Conservation (phyloP, 805 yeast genomes). For the Myxozyma kluyveri region DNA sequence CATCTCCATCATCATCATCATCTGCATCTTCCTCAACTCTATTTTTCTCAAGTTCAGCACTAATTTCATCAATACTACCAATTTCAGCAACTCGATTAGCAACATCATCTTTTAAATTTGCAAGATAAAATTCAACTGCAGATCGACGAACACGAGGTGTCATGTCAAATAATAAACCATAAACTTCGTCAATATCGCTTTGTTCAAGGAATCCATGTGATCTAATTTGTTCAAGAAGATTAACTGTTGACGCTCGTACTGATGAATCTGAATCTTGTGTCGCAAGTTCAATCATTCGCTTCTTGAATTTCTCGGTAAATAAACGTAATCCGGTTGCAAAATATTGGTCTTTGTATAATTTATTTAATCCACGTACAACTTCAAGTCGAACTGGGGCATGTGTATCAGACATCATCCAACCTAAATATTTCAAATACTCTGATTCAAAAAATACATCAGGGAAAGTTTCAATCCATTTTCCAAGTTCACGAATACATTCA, state of each 20-base stretch:
- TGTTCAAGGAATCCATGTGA: conserved; percentile 64
- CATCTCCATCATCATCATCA: conserved; percentile 5
- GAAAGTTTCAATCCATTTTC: conserved; percentile 66
- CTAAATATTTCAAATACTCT: conserved; percentile 69
- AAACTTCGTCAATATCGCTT: conserved; percentile 48
- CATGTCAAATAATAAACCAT: conserved; percentile 43
- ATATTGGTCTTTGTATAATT: conserved; percentile 46
- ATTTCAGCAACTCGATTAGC: conserved; percentile 23
- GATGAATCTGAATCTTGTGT: conserved; percentile 53
- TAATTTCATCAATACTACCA: conserved; percentile 14
- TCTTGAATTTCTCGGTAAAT: conserved; percentile 71
- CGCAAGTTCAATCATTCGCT: conserved; percentile 63
- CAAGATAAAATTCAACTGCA: conserved; percentile 51
- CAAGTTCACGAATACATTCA: conserved; percentile 61
- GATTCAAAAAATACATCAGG: conserved; percentile 73
- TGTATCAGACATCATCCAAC: conserved; percentile 81
- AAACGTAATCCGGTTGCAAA: conserved; percentile 67
- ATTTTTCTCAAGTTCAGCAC: conserved; percentile 5
- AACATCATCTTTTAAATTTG: conserved; percentile 37
- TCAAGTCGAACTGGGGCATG: conserved; percentile 60
- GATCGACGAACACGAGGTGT: conserved; percentile 44
- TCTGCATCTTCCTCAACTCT: conserved; percentile 16
- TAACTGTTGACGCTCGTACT: conserved; percentile 53
- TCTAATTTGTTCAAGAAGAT: conserved; percentile 54
- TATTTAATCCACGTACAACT: conserved; percentile 55